phyloP scores from a whole-genome alignment of 192 early-diverging fungal species.

The Pilobolus umbonatus region DNA sequence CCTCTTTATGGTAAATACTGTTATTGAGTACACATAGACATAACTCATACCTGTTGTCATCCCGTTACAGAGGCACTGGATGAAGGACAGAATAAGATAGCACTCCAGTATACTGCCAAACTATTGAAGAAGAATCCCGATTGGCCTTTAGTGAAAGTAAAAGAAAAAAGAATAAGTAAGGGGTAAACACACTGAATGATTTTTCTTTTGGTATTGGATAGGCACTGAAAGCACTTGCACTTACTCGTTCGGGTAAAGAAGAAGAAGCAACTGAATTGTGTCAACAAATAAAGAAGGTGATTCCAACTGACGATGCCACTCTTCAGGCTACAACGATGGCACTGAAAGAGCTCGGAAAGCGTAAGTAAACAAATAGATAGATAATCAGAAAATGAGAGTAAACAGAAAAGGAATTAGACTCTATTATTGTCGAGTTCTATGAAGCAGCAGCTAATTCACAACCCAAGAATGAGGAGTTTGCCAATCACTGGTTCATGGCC shows the following conservation, averaged over 20 bases:
- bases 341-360: slow-evolving; percentile 46
- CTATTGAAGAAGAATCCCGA: slow-evolving; percentile 67
- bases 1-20: slow-evolving; percentile 53
- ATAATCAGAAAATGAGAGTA: background rate
- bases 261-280: slow-evolving; percentile 64
- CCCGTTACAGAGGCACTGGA: slow-evolving; percentile 55
- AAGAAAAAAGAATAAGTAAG: background rate
- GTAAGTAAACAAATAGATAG: slow-evolving; percentile 27
- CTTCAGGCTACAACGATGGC: slow-evolving; percentile 60
- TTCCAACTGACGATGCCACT: slow-evolving; percentile 55
- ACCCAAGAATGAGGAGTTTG: slow-evolving; percentile 69
- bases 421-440: slow-evolving; percentile 72
- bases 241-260: slow-evolving; percentile 57
- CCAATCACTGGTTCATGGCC: slow-evolving; percentile 78
- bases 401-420: slow-evolving; percentile 32
- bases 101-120: slow-evolving; percentile 58
- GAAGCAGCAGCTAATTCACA: slow-evolving; percentile 52
- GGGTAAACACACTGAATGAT: background rate
- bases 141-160: slow-evolving; percentile 60
- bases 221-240: slow-evolving; percentile 70
- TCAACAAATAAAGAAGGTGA: slow-evolving; percentile 53
- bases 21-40: background rate
- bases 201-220: slow-evolving; percentile 16
- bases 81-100: slow-evolving; percentile 58
- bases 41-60: background rate